Evolutionary conservation across 2,329 filamentous ascomycete species (phyloP).

Genomic region (Fusarium penzigii): DNA sequence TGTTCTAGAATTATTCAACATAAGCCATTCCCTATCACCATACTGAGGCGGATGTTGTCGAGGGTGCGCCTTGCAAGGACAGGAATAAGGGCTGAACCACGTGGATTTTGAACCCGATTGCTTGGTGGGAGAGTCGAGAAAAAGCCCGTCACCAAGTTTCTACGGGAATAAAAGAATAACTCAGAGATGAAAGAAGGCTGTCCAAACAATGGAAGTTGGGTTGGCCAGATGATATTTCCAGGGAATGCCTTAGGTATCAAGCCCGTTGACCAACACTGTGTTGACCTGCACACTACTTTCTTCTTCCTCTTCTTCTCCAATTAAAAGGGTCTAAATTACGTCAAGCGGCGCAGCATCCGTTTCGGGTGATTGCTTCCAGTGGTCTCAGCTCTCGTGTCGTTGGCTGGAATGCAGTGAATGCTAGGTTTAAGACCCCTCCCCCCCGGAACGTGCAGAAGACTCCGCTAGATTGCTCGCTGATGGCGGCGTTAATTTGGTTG

Average conservation of each 20-base stretch:
- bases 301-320: neutral
- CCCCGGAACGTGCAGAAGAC: too few relatives aligned
- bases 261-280: neutral
- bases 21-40: too few relatives aligned
- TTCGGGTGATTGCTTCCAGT: conserved; percentile 2
- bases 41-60: too few relatives aligned
- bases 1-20: too few relatives aligned
- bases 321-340: conserved; percentile 7
- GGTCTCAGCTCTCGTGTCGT: conserved; percentile 7
- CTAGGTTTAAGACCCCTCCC: too few relatives aligned
- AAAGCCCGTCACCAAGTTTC: neutral
- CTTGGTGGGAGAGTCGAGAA: neutral
- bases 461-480: too few relatives aligned
- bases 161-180: neutral
- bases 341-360: conserved; percentile 25
- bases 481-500: too few relatives aligned
- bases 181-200: neutral
- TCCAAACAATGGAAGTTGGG: too few relatives aligned
- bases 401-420: conserved; percentile 2
- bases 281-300: neutral
- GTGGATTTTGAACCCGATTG: neutral
- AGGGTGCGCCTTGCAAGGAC: neutral
- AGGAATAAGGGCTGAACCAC: neutral
- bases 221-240: too few relatives aligned
- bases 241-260: neutral